Percentiles rank a stretch among this genome's conserved stretches.
phyloP scores from a whole-genome alignment of 257 asterid species.

The Plantago elongata region DNA sequence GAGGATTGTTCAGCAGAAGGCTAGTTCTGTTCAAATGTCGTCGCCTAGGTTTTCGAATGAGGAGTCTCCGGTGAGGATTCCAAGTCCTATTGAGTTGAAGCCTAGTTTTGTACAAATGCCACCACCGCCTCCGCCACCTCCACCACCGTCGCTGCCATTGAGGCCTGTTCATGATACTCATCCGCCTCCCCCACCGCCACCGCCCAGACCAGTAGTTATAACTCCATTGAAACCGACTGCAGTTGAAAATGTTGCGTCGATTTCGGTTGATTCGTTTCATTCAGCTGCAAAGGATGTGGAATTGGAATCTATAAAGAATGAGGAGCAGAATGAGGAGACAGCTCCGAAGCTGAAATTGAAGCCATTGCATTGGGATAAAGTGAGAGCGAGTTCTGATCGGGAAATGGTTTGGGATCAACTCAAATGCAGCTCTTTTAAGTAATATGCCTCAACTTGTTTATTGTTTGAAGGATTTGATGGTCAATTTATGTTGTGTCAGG shows the following conservation, averaged over 20 bases:
- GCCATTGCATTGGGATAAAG: conserved; percentile 98
- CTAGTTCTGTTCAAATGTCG: conserved; percentile 22
- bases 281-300: conserved; percentile 24
- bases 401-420: conserved; percentile 99
- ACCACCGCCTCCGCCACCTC: conserved; percentile 48
- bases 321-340: conserved; percentile 39
- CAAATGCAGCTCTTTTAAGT: conserved; percentile 86
- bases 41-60: conserved; percentile 49
- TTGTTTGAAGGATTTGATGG: background rate
- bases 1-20: too few relatives aligned
- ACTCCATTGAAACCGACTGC: conserved; percentile 45
- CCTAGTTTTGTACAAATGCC: conserved; percentile 27
- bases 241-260: conserved; percentile 32
- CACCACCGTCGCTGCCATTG: conserved; percentile 27
- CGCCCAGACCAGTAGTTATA: conserved; percentile 46
- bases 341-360: conserved; percentile 76
- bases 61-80: conserved; percentile 29
- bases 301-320: conserved; percentile 14
- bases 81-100: conserved; percentile 20
- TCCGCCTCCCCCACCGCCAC: conserved; percentile 54
- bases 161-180: conserved; percentile 3
- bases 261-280: conserved; percentile 52
- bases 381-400: conserved; percentile 84
- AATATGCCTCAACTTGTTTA: conserved; percentile 22
- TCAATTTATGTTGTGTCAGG: background rate